Evolutionary conservation across 805 yeast species (phyloP).

Genomic region (Nadsonia fulvescens): DNA sequence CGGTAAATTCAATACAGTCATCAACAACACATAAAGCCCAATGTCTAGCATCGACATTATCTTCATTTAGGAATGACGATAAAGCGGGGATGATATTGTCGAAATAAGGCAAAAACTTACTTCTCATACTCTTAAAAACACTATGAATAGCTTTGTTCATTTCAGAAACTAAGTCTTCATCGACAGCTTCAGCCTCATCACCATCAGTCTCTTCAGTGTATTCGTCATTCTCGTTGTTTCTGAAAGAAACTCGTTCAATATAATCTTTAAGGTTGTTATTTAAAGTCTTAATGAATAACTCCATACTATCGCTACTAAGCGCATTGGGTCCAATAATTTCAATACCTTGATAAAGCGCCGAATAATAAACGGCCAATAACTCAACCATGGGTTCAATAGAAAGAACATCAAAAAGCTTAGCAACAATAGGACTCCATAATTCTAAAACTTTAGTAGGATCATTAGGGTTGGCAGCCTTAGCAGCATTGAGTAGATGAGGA

Average conservation of each 20-base stretch:
- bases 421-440: constrained; percentile 55
- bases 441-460: constrained; percentile 33
- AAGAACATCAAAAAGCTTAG: constrained; percentile 48
- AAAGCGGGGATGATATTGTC: constrained; percentile 46
- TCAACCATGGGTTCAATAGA: constrained; percentile 72
- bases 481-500: constrained; percentile 54
- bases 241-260: constrained; percentile 44
- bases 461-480: constrained; percentile 33
- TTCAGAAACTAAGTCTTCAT: constrained; percentile 79
- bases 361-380: constrained; percentile 58
- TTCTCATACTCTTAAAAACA: constrained; percentile 44
- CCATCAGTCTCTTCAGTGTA: constrained; percentile 74
- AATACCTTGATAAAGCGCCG: constrained; percentile 48
- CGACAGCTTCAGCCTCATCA: constrained; percentile 69
- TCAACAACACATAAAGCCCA: constrained; percentile 69
- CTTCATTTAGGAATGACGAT: constrained; percentile 42
- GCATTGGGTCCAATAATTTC: constrained; percentile 45
- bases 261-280: constrained; percentile 46
- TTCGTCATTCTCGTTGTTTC: constrained; percentile 45
- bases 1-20: constrained; percentile 67
- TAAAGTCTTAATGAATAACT: constrained; percentile 39
- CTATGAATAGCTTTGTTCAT: constrained; percentile 57
- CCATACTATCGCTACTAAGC: constrained; percentile 32
- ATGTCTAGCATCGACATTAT: constrained; percentile 46
- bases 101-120: constrained; percentile 44